These are phyloP conservation scores for Lipomyces starkeyi DNA, from an alignment of 805 yeast species.

Conservation along the genomic window DNA sequence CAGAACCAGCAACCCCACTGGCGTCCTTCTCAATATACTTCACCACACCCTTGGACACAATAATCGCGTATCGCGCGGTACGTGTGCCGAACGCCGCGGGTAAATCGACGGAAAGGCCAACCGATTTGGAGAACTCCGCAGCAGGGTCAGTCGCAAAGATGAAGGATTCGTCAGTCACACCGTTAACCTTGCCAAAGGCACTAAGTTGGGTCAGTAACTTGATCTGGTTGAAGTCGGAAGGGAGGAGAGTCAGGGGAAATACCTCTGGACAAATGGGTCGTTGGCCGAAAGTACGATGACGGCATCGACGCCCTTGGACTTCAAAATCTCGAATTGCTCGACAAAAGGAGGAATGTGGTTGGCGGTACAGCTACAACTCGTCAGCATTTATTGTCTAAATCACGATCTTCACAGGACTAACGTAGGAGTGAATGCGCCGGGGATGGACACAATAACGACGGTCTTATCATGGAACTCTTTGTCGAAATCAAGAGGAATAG, in stretches of 20 bases:
- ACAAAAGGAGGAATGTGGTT: constrained; percentile 75
- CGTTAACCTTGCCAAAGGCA: constrained; percentile 67
- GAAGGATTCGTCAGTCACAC: constrained; percentile 48
- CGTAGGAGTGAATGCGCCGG: constrained; percentile 86
- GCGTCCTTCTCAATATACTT: constrained; percentile 58
- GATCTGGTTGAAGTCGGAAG: not conserved
- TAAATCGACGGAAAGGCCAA: constrained; percentile 65
- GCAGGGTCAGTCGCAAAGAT: constrained; percentile 72
- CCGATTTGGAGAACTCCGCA: constrained; percentile 60
- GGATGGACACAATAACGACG: constrained; percentile 74
- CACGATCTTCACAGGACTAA: constrained; percentile 6
- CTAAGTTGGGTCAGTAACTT: constrained; percentile 36
- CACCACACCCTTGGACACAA: constrained; percentile 65
- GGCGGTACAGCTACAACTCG: constrained; percentile 55
- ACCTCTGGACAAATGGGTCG: constrained; percentile 67
- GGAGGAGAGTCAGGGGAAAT: not conserved
- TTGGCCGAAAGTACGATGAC: constrained; percentile 69
- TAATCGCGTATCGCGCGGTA: constrained; percentile 73
- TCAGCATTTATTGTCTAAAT: not conserved
- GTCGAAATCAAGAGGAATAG: constrained; percentile 46
- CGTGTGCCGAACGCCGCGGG: constrained; percentile 64
- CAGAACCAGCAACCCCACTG: constrained; percentile 52
- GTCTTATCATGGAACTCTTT: constrained; percentile 53
- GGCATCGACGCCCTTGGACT: constrained; percentile 65
- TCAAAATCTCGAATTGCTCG: constrained; percentile 56